These are phyloP conservation scores for Epichloe coenophiala DNA, from an alignment of 2,329 filamentous ascomycete genomes.

Conservation along the genomic window DNA sequence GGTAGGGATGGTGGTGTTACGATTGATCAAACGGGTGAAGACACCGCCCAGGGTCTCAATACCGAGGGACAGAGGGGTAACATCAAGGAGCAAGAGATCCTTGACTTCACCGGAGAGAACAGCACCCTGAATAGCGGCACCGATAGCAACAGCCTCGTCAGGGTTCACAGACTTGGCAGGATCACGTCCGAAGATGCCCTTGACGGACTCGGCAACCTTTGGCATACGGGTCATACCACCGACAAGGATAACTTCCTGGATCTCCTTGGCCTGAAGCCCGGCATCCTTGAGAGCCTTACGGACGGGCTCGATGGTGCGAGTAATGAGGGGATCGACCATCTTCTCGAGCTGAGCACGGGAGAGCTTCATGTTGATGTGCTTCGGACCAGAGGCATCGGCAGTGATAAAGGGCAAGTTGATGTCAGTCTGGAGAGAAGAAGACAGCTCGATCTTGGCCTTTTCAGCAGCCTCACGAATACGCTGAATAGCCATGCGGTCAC, in stretches of 20 bases:
- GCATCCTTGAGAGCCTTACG: conserved; percentile 97
- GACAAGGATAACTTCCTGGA: conserved; percentile 94
- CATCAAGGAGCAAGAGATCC: conserved; percentile 87
- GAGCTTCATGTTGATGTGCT: conserved; percentile 97
- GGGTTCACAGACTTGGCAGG: conserved; percentile 98
- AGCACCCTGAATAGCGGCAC: conserved; percentile 93
- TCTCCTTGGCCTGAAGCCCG: conserved; percentile 78
- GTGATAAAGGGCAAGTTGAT: conserved; percentile 99
- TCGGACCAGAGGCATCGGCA: conserved; percentile 85
- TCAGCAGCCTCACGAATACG: conserved; percentile 96
- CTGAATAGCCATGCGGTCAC: conserved; percentile 96
- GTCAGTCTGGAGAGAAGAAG: conserved; percentile 86
- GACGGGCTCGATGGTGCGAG: conserved; percentile 77
- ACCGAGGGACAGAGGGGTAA: conserved; percentile 91
- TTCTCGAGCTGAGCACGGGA: conserved; percentile 84
- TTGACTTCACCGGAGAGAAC: conserved; percentile 94
- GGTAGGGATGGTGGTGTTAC: conserved; percentile 97
- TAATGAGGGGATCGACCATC: conserved; percentile 82
- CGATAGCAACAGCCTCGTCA: conserved; percentile 94
- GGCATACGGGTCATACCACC: conserved; percentile 99
- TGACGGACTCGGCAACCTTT: conserved; percentile 92
- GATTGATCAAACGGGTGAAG: conserved; percentile 96
- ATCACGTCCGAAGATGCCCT: conserved; percentile 91
- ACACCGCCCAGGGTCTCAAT: conserved; percentile 97
- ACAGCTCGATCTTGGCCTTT: conserved; percentile 99